phyloP scores from a whole-genome alignment of 257 asterid genomes.

The Penstemon barbatus region DNA sequence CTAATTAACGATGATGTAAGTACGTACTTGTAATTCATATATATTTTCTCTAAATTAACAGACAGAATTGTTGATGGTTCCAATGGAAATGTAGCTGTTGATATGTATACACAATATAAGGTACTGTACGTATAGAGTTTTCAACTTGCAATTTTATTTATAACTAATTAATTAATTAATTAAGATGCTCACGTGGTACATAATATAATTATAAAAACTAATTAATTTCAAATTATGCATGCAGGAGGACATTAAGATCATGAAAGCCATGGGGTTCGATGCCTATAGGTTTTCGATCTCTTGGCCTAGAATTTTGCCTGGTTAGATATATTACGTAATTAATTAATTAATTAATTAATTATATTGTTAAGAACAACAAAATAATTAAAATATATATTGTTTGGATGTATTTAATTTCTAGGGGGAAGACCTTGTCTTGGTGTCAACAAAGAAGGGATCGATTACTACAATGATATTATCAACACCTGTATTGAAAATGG shows the following conservation, averaged over 20 bases:
- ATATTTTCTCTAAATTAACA: conserved; percentile 8
- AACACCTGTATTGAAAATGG: background rate
- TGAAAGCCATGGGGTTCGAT: background rate
- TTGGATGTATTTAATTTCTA: background rate
- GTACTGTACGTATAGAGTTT: background rate
- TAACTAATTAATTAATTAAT: background rate
- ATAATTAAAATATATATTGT: no score
- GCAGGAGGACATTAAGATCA: no score
- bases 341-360: no score
- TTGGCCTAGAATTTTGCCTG: background rate
- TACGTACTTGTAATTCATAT: background rate
- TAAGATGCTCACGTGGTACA: conserved; percentile 4
- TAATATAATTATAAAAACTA: no score
- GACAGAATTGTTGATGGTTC: conserved; percentile 29
- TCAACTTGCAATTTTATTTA: background rate
- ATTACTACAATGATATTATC: conserved; percentile 17
- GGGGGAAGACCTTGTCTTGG: conserved; percentile 15
- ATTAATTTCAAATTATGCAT: background rate
- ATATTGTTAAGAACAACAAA: no score
- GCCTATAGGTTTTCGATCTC: background rate
- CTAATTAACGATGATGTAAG: no score
- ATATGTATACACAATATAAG: conserved; percentile 8
- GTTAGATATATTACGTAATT: no score
- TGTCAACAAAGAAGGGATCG: conserved; percentile 16
- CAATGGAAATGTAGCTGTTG: conserved; percentile 39